Conservation (phyloP, 805 yeast species). For the Naumovozyma castellii region DNA sequence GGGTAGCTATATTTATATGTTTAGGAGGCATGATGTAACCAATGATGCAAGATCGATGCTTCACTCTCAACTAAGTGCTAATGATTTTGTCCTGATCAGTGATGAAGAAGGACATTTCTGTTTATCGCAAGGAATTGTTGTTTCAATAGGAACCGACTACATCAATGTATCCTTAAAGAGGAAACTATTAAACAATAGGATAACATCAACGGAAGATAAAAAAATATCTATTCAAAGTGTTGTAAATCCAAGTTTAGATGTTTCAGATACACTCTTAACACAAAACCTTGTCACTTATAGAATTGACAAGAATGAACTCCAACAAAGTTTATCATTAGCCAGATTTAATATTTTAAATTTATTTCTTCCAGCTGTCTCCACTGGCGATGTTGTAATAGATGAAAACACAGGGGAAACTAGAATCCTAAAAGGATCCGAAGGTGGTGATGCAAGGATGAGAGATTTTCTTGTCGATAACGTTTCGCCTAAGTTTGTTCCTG, state of each 20-base stretch:
- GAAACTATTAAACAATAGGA: constrained; percentile 35
- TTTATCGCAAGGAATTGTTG: constrained; percentile 53
- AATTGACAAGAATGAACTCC: constrained; percentile 72
- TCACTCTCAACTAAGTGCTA: constrained; percentile 40
- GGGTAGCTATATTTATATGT: constrained; percentile 38
- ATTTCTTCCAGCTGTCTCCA: constrained; percentile 35
- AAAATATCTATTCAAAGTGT: constrained; percentile 10
- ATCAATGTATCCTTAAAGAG: constrained; percentile 47
- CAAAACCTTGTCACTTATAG: constrained; percentile 38
- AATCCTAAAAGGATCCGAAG: constrained; percentile 21
- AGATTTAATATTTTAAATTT: constrained; percentile 66
- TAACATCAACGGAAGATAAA: constrained; percentile 6
- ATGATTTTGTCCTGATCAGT: constrained; percentile 65
- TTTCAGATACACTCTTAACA: constrained; percentile 26
- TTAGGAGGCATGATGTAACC: constrained; percentile 31
- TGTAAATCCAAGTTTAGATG: constrained; percentile 4
- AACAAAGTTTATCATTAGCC: constrained; percentile 65
- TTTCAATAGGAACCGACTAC: constrained; percentile 33
- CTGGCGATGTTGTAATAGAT: constrained; percentile 26
- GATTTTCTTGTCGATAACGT: constrained; percentile 28
- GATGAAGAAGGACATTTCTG: constrained; percentile 76
- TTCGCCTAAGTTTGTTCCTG: constrained; percentile 21
- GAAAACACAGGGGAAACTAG: constrained; percentile 9
- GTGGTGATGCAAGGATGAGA: constrained; percentile 31
- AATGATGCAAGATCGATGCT: constrained; percentile 13